Base-by-base conservation (phyloP, 441 rosid genomes). In the Pelargonium myrrhifolium region DNA sequence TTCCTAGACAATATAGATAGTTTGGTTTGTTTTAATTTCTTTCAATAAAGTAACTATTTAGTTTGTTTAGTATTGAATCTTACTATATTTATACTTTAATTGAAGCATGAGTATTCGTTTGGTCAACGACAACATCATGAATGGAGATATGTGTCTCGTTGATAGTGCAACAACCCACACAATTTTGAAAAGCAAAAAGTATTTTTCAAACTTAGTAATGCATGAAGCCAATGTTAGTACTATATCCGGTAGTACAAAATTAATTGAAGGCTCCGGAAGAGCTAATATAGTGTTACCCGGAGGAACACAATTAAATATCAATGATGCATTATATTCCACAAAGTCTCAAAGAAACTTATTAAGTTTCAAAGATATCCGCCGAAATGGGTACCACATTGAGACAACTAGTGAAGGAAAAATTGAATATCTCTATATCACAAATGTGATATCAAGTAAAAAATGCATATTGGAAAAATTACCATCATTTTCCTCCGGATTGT, bases 301-400 rank as follows among this genome's bases (percentile, higher is more conserved):
- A 3, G 9, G 10, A 21, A 74, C 1, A 17, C 47, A 53, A 21
- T 22, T 69, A 1, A 9, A 3, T 9, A 65, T 65, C 0, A 0
- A 69, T 64, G 35, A 59, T 56, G 63, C 15, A 5, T 35, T 59
- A 53, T 69, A 18, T 40, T 40, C 10, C 14, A 14, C 53, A 4
- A 49, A 37, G 6, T 45, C 66, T 22, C 47, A 60, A 11, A 59
- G 20, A 58, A 72, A 65, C 64, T 0, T 71, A 1, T 5, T 39
- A 4, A 65, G 58, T 31, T 62, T 72, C 12, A 72, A 68, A 76
- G 62, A 69, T 68, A 76, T 51, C 2, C 1, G 17, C 0, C 9
- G 0, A 0, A 67, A 71, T 21, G 15, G 20, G 2, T 60, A 65
- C 9, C 59, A 66, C 26, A 15, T 74, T 21, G 21, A 49, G n/a